Evolutionary conservation across 1,284 basidiomycete species (phyloP), one percentile per base, ranked within the genome.

Genomic region (Papiliotrema laurentii): DNA sequence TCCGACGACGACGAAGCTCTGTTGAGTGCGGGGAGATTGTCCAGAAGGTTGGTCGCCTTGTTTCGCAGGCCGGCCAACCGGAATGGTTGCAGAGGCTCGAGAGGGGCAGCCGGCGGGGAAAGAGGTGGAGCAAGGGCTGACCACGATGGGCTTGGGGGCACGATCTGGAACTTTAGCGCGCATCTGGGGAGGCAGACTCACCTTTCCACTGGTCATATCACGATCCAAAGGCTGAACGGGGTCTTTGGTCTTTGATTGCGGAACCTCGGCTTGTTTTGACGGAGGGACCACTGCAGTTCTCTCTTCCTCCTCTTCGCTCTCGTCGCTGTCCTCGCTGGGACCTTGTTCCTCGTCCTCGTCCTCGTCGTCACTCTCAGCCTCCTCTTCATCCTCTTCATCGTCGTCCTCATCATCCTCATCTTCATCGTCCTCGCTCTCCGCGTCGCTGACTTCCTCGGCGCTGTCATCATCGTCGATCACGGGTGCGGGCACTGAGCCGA

Each of bases 1-100:
- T 96, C 91, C 0, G 88, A 83, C 1, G 83, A 69, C 5, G 70
- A 71, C 4, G 59, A 59, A 19, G 63, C 56, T 21, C 66, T 60
- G 39, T 60, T 44, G 18, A 67, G 61, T 14, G 68, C 56, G 18
- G 68, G 60, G 24, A 70, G 58, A 49, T 60, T 55, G 10, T 57
- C 49, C 31, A 72, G 54, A 5, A 73, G 54, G 11, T 55, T 47
- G 31, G 59, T 50, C 16, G 60, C 59, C 22, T 59, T 56, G 52
- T 61, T 54, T 28, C 65, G 60, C 5, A 67, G 54, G 44, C 53
- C 59, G 55, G 64, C 57, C 45, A 69, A 47, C 11, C 55, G 49
- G 39, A 57, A 49, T 13, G 53, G 53, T 3, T 52, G 41, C 3
- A 66, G 48, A 9, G 61, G 55, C 47, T 53, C 37, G 26, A 55